A percentile compares a stretch with the other conserved stretches of the same genome.
phyloP scores from a whole-genome alignment of 106 monocot genomes.

The Ottelia alismoides region DNA sequence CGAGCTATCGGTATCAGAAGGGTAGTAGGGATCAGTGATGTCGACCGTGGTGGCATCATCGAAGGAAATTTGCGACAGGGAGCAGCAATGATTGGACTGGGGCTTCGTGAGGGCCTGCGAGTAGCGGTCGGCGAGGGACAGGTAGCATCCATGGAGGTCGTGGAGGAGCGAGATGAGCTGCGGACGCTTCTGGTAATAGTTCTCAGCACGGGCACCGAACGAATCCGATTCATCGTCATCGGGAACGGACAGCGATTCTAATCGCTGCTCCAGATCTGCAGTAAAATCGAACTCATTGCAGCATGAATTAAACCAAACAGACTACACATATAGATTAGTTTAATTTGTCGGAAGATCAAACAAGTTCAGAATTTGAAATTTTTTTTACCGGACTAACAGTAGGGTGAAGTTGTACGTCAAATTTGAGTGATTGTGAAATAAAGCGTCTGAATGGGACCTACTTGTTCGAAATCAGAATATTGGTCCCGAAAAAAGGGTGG shows the following conservation, averaged over 20 bases:
- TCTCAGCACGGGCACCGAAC: slow-evolving; percentile 70
- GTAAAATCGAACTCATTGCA: background rate
- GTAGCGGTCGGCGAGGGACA: slow-evolving; percentile 88
- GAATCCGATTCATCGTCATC: slow-evolving; percentile 34
- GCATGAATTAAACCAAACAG: too few relatives aligned
- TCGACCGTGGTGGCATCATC: slow-evolving; percentile 21
- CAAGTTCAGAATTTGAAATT: too few relatives aligned
- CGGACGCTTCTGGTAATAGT: slow-evolving; percentile 84
- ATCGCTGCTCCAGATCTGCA: slow-evolving; percentile 65
- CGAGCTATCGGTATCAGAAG: slow-evolving; percentile 64
- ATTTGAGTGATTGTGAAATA: too few relatives aligned
- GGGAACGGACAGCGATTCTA: slow-evolving; percentile 34
- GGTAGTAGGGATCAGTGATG: slow-evolving; percentile 9
- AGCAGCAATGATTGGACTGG: slow-evolving; percentile 6
- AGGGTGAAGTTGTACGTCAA: too few relatives aligned
- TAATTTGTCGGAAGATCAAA: too few relatives aligned
- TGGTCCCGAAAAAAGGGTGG: too few relatives aligned
- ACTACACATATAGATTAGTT: too few relatives aligned
- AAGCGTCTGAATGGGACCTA: too few relatives aligned
- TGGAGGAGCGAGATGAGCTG: slow-evolving; percentile 75
- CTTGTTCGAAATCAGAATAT: too few relatives aligned
- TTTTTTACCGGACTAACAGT: too few relatives aligned
- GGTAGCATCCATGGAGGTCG: slow-evolving; percentile 80
- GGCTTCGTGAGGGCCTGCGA: slow-evolving; percentile 33
- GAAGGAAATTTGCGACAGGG: slow-evolving; percentile 13